Percentiles rank a stretch among this genome's conserved stretches.
These are phyloP conservation scores for Mycena sp. DNA, from an alignment of 1,284 basidiomycete species.

Conservation along the genomic window DNA sequence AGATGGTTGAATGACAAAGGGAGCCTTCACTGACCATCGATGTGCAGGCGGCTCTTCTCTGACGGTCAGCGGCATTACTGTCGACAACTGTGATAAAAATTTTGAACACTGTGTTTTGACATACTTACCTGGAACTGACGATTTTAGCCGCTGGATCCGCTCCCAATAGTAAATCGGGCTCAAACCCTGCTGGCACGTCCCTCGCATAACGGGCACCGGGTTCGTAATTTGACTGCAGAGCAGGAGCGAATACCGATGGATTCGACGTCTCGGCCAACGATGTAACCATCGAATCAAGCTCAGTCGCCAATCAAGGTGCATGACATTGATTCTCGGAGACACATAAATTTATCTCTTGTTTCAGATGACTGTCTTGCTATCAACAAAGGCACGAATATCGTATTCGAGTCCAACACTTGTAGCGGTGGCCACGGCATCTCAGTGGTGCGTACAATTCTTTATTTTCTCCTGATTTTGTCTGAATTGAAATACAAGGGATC, in stretches of 20 bases:
- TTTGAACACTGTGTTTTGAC: not conserved
- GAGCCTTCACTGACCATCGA: no score
- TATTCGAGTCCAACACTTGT: slow-evolving; percentile 67
- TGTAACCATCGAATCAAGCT: slow-evolving; percentile 55
- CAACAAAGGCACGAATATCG: slow-evolving; percentile 64
- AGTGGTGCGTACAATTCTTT: slow-evolving; percentile 46
- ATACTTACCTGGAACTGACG: no score
- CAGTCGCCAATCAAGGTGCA: slow-evolving; percentile 41
- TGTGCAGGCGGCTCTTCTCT: slow-evolving; percentile 14
- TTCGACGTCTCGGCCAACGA: slow-evolving; percentile 60
- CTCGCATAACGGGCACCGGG: no score
- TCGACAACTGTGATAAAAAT: slow-evolving; percentile 23
- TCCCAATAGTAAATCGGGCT: slow-evolving; percentile 17
- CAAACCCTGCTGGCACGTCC: slow-evolving; percentile 1
- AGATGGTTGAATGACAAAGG: no score
- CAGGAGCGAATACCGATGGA: slow-evolving; percentile 39
- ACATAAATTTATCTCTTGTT: not conserved
- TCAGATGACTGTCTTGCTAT: slow-evolving; percentile 73
- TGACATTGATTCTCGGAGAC: not conserved
- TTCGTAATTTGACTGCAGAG: not conserved
- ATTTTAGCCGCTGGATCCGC: slow-evolving; percentile 20
- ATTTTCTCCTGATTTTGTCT: no score
- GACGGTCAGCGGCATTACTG: slow-evolving; percentile 20
- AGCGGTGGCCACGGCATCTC: slow-evolving; percentile 69
- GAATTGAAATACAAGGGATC: no score